Percentiles rank a stretch among this genome's conserved stretches.
These are phyloP conservation scores for Dichotomocladium elegans DNA, from an alignment of 371 early-diverging fungal species.

Conservation along the genomic window DNA sequence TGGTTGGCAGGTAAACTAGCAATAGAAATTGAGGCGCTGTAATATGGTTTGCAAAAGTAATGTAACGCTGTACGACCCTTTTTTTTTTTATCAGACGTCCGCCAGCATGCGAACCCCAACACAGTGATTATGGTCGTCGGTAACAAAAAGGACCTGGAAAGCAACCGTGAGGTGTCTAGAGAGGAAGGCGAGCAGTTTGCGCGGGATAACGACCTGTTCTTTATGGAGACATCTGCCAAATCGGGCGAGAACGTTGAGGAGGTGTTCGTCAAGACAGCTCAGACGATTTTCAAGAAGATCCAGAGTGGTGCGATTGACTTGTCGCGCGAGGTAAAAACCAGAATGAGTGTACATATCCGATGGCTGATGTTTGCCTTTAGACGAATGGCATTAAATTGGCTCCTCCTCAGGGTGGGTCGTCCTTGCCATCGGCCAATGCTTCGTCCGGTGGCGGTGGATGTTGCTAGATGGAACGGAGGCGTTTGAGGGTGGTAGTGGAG, in stretches of 20 bases:
- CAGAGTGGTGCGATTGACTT: slow-evolving; percentile 39
- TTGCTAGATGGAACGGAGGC: slow-evolving; percentile 37
- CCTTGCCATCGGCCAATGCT: slow-evolving; percentile 41
- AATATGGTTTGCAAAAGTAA: background rate
- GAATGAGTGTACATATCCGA: background rate
- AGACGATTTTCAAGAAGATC: slow-evolving; percentile 42
- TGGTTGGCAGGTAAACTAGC: slow-evolving; percentile 81
- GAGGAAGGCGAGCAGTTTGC: slow-evolving; percentile 93
- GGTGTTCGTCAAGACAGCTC: slow-evolving; percentile 45
- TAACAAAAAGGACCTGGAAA: slow-evolving; percentile 91
- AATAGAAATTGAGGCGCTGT: background rate
- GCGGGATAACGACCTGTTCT: slow-evolving; percentile 76
- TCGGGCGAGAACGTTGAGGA: slow-evolving; percentile 89
- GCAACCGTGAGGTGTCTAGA: slow-evolving; percentile 74
- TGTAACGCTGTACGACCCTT: background rate
- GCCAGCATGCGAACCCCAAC: slow-evolving; percentile 86
- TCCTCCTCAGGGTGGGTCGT: slow-evolving; percentile 41
- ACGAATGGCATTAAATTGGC: slow-evolving; percentile 46
- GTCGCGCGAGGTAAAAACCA: slow-evolving; percentile 33
- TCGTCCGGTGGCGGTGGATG: slow-evolving; percentile 40
- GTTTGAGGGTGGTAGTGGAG: too few relatives aligned
- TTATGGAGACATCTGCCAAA: slow-evolving; percentile 94
- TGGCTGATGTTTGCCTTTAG: slow-evolving; percentile 6
- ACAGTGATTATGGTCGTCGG: slow-evolving; percentile 92
- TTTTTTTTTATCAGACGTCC: slow-evolving; percentile 51